A percentile compares a stretch with the other conserved stretches of the same genome.
Evolutionary conservation across 179 eudicot genomes (phyloP).

Genomic region (Sideroxylon spinosum): DNA sequence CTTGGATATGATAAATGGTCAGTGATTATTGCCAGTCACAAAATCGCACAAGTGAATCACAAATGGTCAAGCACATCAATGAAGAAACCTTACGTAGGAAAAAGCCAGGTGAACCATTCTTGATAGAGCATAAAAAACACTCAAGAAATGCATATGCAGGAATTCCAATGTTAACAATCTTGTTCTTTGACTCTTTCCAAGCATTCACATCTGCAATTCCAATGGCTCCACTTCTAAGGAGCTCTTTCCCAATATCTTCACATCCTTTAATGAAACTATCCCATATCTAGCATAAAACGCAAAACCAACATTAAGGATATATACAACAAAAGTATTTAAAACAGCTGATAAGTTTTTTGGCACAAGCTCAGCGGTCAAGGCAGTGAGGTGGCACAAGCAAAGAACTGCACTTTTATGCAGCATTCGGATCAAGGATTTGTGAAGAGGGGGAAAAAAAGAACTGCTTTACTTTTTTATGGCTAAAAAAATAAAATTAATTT

Average conservation of each 20-base stretch:
- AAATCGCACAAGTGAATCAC: not conserved
- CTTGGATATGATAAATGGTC: not conserved
- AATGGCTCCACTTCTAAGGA: slow-evolving; percentile 1
- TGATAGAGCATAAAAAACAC: slow-evolving; percentile 12
- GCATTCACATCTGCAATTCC: not conserved
- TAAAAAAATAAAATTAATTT: too few relatives aligned
- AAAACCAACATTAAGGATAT: not conserved
- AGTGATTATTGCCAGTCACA: not conserved
- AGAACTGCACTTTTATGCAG: not conserved
- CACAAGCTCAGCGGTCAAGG: not conserved
- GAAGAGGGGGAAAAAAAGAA: too few relatives aligned
- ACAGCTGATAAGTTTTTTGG: not conserved
- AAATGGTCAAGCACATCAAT: not conserved
- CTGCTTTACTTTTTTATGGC: too few relatives aligned
- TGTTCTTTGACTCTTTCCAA: slow-evolving; percentile 15
- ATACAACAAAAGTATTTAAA: not conserved
- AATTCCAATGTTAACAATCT: slow-evolving; percentile 15
- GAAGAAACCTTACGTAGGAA: slow-evolving; percentile 1
- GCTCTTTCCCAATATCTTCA: slow-evolving; percentile 6
- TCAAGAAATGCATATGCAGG: slow-evolving; percentile 19
- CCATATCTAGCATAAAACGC: slow-evolving; percentile 14
- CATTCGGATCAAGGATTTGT: too few relatives aligned
- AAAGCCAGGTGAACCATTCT: slow-evolving; percentile 10
- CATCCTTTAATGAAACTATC: slow-evolving; percentile 7
- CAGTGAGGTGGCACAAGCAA: not conserved